A percentile compares a stretch with the other conserved stretches of the same genome.
These are phyloP conservation scores for Gyrodon lividus DNA, from an alignment of 768 basidiomycete species.

Conservation along the genomic window DNA sequence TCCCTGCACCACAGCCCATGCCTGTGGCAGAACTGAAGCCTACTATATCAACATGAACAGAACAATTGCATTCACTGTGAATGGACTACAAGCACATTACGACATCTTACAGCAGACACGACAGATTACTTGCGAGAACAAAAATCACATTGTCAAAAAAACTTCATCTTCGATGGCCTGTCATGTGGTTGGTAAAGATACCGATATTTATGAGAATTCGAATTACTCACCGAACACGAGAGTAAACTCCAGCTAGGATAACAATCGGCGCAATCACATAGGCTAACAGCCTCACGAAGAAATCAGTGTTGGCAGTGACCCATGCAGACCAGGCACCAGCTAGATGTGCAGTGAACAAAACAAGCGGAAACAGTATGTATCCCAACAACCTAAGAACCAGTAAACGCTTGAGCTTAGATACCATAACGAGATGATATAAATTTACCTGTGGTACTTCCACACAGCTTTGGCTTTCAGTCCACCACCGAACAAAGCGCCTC, in stretches of 20 bases:
- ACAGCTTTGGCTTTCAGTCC: conserved; percentile 65
- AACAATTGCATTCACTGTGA: conserved; percentile 1
- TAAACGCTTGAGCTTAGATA: conserved; percentile 1
- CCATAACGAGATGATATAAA: not conserved
- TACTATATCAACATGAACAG: conserved; percentile 11
- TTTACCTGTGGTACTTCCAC: conserved; percentile 83
- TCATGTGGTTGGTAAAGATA: not conserved
- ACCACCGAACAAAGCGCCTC: conserved; percentile 69
- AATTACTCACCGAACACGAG: conserved; percentile 50
- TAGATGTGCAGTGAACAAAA: conserved; percentile 63
- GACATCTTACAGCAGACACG: not conserved
- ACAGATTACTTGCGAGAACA: not conserved
- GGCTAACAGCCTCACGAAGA: conserved; percentile 44
- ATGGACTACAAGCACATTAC: conserved; percentile 3
- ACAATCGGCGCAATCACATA: conserved; percentile 56
- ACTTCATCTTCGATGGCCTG: conserved; percentile 67
- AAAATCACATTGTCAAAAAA: conserved; percentile 33
- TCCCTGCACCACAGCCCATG: conserved; percentile 40
- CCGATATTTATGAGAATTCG: not conserved
- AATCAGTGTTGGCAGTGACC: conserved; percentile 40
- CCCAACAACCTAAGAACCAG: conserved; percentile 57
- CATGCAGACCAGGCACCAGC: conserved; percentile 72
- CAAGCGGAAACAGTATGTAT: conserved; percentile 61
- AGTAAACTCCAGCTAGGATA: conserved; percentile 42
- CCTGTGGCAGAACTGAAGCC: conserved; percentile 15